These are phyloP conservation scores for Tephrocybe sp. DNA, from an alignment of 768 basidiomycete species.

Conservation along the genomic window DNA sequence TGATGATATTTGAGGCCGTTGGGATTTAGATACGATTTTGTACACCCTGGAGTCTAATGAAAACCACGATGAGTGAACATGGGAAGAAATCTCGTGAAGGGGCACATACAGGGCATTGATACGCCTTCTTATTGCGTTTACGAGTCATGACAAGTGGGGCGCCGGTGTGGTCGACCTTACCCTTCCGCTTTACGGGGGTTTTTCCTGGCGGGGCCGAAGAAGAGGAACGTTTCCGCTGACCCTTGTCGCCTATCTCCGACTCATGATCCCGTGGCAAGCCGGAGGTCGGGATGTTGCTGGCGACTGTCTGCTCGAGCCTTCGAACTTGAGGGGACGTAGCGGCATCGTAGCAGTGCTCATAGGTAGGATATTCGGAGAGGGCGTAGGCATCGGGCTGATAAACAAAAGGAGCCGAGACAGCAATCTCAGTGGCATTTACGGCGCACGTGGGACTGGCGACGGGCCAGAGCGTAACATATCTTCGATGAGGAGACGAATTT, in stretches of 20 bases:
- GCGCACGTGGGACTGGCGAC: not conserved
- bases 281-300: not conserved
- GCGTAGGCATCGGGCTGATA: conserved; percentile 14
- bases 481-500: not conserved
- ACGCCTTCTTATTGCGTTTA: conserved; percentile 40
- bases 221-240: not conserved
- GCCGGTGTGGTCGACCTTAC: conserved; percentile 2
- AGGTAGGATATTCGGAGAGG: conserved; percentile 18
- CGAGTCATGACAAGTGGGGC: conserved; percentile 3
- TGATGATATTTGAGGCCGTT: conserved; percentile 70
- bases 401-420: not conserved
- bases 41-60: conserved; percentile 44
- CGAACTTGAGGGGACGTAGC: not conserved
- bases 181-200: conserved; percentile 2
- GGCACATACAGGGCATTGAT: conserved; percentile 47
- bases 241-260: not conserved
- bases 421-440: not conserved
- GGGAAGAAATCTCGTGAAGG: not conserved
- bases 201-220: not conserved
- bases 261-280: not conserved
- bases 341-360: conserved; percentile 22
- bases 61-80: not conserved
- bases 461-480: not conserved
- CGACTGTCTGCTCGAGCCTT: not conserved
- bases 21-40: conserved; percentile 65